Evolutionary conservation across 306 rosid species (phyloP).

Genomic region (Ormosia semicastrata): DNA sequence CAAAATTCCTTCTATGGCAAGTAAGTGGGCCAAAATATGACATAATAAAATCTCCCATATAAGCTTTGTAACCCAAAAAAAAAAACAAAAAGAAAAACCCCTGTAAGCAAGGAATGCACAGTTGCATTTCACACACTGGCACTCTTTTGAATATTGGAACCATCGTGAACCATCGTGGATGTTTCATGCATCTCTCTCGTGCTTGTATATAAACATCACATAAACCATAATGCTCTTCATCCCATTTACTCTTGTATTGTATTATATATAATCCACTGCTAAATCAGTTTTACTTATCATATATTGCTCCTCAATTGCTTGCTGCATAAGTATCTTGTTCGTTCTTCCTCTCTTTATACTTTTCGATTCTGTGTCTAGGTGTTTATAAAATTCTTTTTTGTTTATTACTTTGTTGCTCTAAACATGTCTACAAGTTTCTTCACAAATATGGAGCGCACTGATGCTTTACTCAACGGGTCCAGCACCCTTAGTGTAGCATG

Average conservation of each 20-base stretch:
- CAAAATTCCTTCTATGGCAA: neutral
- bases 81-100: neutral
- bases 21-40: neutral
- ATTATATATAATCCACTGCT: neutral
- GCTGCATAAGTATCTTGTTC: neutral
- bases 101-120: neutral
- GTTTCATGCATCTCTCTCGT: neutral
- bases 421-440: slow-evolving; percentile 19
- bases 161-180: neutral
- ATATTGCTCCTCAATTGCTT: neutral
- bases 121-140: neutral
- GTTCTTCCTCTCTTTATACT: neutral
- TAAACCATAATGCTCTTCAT: neutral
- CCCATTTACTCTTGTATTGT: neutral
- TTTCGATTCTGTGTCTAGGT: neutral
- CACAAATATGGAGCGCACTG: neutral
- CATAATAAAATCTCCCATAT: too few species aligned
- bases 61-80: too few species aligned
- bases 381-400: neutral
- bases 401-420: neutral
- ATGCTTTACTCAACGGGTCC: neutral
- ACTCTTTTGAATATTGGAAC: neutral
- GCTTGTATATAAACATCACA: neutral
- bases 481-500: neutral
- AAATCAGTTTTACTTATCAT: neutral